Base-by-base conservation (phyloP, 495 filamentous ascomycete genomes). In the Xylaria sp. region DNA sequence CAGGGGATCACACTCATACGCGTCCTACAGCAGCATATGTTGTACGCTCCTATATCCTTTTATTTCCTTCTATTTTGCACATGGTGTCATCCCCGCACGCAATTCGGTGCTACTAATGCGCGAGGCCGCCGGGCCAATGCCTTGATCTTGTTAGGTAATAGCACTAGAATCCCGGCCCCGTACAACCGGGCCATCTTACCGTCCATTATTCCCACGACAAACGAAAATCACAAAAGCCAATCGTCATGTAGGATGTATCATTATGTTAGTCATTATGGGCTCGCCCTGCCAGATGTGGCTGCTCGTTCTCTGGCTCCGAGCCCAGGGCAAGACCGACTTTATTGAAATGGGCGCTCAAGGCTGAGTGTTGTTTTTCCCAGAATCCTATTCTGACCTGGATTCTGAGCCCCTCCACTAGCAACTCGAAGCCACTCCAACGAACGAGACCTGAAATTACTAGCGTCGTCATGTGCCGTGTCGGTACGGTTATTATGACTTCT, bases 41-140 rank as follows among this genome's bases (percentile, higher is more conserved):
- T 57, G 61, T 65, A 63, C 61, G 17, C 48, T 31, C 41, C 43
- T 58, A 58, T 58, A 58, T 33, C 57, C 46, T 50, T 53, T 37
- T 17, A 37, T 63, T 43, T 55, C 50, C 43, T 66, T 58, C 61
- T 1, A 29, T 53, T 65, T 37, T 65, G 61, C 61, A 65, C 61
- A 71, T 72, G 53, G 41, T 62, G 70, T 67, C 62, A 72, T 72
- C 70, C 70, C 70, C 63, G 63, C 62, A 67, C 63, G 55, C 61
- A 64, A 72, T 72, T 68, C 63, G 63, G 70, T 72, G 70, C 70
- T 72, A 68, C 70, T 68, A 72, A 72, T 72, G 70, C 70, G 64
- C 64, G 57, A 72, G 43, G 53, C 37, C 70, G 41, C 57, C 55
- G 40, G 59, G 63, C 70, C 70, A 72, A 72, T 72, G 63, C 64